Base-by-base conservation (phyloP, 2,329 filamentous ascomycete species). In the Cladophialophora chaetospira region DNA sequence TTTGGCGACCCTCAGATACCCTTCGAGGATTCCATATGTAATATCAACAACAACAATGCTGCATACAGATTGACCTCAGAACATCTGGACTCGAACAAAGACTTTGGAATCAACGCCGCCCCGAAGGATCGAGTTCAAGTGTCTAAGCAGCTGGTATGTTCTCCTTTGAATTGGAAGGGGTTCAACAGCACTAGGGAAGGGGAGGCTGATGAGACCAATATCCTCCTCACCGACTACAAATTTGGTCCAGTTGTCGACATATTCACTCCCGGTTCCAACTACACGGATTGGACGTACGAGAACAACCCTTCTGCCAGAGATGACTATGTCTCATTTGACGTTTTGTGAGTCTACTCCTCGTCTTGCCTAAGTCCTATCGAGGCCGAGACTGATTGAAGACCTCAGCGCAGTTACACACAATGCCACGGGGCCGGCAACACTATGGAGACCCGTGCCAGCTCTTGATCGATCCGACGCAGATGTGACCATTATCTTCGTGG, bases 391-490 rank as follows among this genome's bases (percentile, higher is more conserved):
- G 13, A 13, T 13, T 33, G 13, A 33, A 6, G 29, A 13, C 6
- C 13, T 33, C 29, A 33, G 29, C 13, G 29, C 29, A 13, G 6
- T 8, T 33, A 8, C 13, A 13, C 29, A 33, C 13, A 33, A 33
- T 33, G 6, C 29, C 8, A 33, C 29, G 6, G 29, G 29, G 29
- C 29, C n/a, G n/a, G n/a, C 29, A 33, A 13, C 29, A 33, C 29
- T 8, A 13, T 67, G 65, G 66, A 15, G 23, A 3, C 69, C 71
- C 2, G 66, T 70, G 23, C 59, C 65, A 8, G 62, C 59, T 13
- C 66, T 74, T 31, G 60, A 60, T 2, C 57, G 62, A 11, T 58
- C 54, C 5, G 66, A 73, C 44, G 67, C 67, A 8, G 71, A 74
- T 43, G 50, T 69, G 36, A 42, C 36, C 17, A 13, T 42, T 6